A percentile compares a stretch with the other conserved stretches of the same genome.
phyloP scores from a whole-genome alignment of 1,284 basidiomycete genomes.

The Ceratobasidium sp. region DNA sequence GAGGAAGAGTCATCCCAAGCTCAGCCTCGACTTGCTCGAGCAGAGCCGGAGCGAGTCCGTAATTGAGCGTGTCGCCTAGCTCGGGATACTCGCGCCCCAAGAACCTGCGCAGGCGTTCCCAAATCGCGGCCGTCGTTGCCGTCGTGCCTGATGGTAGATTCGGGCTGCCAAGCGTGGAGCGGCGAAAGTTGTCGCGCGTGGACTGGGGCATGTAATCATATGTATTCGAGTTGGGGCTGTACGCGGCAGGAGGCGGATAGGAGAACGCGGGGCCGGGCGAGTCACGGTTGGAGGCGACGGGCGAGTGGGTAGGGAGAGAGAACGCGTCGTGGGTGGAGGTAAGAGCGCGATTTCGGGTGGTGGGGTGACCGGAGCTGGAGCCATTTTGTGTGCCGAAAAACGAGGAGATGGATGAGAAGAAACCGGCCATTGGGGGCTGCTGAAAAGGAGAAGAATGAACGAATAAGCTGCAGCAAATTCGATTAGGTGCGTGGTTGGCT shows the following conservation, averaged over 20 bases:
- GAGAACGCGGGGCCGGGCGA: slow-evolving; percentile 44
- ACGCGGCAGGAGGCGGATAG: slow-evolving; percentile 45
- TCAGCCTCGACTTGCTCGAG: slow-evolving; percentile 79
- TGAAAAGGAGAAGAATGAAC: background rate
- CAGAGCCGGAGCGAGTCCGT: slow-evolving; percentile 76
- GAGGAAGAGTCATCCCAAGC: slow-evolving; percentile 79
- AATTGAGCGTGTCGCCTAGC: slow-evolving; percentile 88
- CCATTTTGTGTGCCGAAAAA: slow-evolving; percentile 16
- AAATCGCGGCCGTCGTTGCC: slow-evolving; percentile 66
- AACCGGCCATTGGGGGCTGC: background rate
- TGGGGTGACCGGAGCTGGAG: slow-evolving; percentile 23
- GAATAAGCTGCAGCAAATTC: slow-evolving; percentile 1
- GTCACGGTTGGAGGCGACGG: slow-evolving; percentile 53
- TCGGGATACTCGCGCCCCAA: slow-evolving; percentile 85
- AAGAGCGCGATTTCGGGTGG: slow-evolving; percentile 65
- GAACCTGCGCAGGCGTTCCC: slow-evolving; percentile 78
- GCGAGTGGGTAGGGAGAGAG: slow-evolving; percentile 74
- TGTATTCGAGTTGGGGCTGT: slow-evolving; percentile 34
- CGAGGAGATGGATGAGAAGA: slow-evolving; percentile 30
- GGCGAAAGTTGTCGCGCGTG: slow-evolving; percentile 42
- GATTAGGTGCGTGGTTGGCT: background rate
- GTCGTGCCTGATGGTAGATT: slow-evolving; percentile 51
- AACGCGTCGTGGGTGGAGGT: slow-evolving; percentile 78
- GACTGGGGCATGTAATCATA: slow-evolving; percentile 46
- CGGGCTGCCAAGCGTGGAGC: slow-evolving; percentile 37